Evolutionary conservation across 257 asterid species (phyloP).

Genomic region (Gardenia jasminoides): DNA sequence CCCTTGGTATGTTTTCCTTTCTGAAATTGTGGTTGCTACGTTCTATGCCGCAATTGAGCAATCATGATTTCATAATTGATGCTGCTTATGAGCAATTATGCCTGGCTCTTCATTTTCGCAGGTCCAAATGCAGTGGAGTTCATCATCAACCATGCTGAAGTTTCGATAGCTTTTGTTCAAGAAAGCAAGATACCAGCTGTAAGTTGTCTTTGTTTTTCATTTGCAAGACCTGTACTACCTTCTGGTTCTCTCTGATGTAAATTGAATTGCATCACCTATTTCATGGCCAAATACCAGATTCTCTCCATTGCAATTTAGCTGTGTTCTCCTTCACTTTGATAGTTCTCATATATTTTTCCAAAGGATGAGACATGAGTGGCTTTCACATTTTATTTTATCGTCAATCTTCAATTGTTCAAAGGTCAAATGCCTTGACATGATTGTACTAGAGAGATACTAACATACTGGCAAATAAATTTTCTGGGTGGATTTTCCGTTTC

Average conservation of each 20-base stretch:
- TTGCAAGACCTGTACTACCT: neutral
- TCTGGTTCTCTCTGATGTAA: too few species aligned
- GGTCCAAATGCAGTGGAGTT: conserved; percentile 95
- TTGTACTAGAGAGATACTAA: neutral
- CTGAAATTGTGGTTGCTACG: neutral
- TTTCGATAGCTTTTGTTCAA: conserved; percentile 72
- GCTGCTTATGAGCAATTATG: neutral
- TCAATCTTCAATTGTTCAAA: neutral
- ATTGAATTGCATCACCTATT: neutral
- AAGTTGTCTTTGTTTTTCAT: conserved; percentile 15
- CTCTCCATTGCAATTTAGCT: neutral
- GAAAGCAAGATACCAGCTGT: conserved; percentile 75
- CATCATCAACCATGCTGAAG: conserved; percentile 90
- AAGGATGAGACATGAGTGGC: neutral
- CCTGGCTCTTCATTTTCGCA: conserved; percentile 22
- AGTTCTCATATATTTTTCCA: neutral
- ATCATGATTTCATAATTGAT: neutral
- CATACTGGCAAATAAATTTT: neutral
- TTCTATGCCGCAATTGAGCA: neutral
- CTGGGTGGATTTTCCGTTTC: neutral
- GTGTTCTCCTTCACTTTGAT: neutral
- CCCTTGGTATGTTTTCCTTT: conserved; percentile 59
- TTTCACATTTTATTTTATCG: too few species aligned
- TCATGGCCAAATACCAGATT: neutral
- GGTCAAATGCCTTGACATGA: neutral